Base-by-base conservation (phyloP, 352 stramenopile species). In the Phytophthora uliginosa region DNA sequence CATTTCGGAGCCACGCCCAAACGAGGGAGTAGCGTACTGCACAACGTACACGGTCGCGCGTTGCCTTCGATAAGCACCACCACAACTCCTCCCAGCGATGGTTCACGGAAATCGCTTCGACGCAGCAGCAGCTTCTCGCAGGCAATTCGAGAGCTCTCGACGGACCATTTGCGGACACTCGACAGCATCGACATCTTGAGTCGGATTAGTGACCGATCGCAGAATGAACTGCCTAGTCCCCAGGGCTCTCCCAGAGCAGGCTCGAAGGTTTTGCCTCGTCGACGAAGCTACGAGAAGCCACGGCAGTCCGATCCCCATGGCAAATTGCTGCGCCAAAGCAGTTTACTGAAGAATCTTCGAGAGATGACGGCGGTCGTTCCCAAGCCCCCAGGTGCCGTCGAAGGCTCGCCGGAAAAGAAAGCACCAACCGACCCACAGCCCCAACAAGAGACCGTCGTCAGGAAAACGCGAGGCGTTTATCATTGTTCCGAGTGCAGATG, bases 1-100 rank as follows among this genome's bases (percentile, higher is more conserved):
- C 63, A 72, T 15, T 45, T 63, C n/a, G 50, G 36, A 26, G 18
- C 22, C 8, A 24, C 56, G 4, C 63, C 51, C 6, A 66, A 59
- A 28, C 28, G 69, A 71, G 40, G 63, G 28, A 76, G 63, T 28
- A 76, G 69, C 34, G 69, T 76, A 2, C 26, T 76, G 22, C 69
- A 63, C 38, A 76, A 76, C 24, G 61, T 76, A 34, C 48, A 64
- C 17, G 63, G 63, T 20, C 69, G 40, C 9, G 26, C 42, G 2
- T 8, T 66, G 4, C 59, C 56, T 47, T 62, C 45, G n/a, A 52
- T 52, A 12, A 52, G 9, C 45, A 17, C 6, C 45, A 28, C 7
- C 13, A 24, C 45, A 17, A 10, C 18, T 52, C 18, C 45, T 51
- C 18, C 45, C 10, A 18, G 8, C 18, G n/a, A 52, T 17, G 57